Conservation (phyloP, 768 basidiomycete species). For the Boletus sp. region DNA sequence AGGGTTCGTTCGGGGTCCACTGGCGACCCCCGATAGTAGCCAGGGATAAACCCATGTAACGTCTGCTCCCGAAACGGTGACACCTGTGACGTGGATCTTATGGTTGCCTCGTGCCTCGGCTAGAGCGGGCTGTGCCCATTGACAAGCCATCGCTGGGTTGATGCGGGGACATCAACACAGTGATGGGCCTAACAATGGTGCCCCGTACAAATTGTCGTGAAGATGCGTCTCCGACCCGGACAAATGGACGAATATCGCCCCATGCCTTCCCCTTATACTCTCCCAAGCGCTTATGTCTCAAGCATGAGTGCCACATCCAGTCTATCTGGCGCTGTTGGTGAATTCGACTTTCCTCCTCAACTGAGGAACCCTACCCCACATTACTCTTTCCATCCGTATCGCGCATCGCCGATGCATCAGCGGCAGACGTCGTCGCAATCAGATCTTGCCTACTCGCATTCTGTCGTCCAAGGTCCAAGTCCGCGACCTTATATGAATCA, state of each 20-base stretch:
- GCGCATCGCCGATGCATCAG: conserved; percentile 19
- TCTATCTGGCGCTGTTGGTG: conserved; percentile 64
- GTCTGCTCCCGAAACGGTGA: conserved; percentile 28
- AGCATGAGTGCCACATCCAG: conserved; percentile 44
- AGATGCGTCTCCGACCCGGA: conserved; percentile 36
- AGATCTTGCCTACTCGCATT: conserved; percentile 19
- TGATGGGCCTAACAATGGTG: conserved; percentile 24
- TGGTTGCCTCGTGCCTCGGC: conserved; percentile 30
- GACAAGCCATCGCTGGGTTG: conserved; percentile 26
- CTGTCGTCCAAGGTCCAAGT: conserved; percentile 15
- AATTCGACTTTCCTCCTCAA: conserved; percentile 40
- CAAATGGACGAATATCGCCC: conserved; percentile 38
- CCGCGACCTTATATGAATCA: conserved; percentile 21
- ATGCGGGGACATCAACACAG: conserved; percentile 20
- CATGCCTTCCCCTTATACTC: conserved; percentile 29
- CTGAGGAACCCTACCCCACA: conserved; percentile 28
- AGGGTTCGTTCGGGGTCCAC: conserved; percentile 16
- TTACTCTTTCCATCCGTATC: conserved; percentile 28
- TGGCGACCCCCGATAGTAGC: conserved; percentile 11
- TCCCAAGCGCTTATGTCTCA: conserved; percentile 38
- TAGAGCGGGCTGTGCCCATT: conserved; percentile 25
- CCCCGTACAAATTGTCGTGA: conserved; percentile 28
- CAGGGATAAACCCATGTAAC: conserved; percentile 23
- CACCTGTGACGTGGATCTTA: conserved; percentile 29
- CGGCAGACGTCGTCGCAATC: conserved; percentile 23